A percentile compares a stretch with the other conserved stretches of the same genome.
These are phyloP conservation scores for Yamadazyma dushanensis DNA, from an alignment of 1,139 yeast species.

Conservation along the genomic window DNA sequence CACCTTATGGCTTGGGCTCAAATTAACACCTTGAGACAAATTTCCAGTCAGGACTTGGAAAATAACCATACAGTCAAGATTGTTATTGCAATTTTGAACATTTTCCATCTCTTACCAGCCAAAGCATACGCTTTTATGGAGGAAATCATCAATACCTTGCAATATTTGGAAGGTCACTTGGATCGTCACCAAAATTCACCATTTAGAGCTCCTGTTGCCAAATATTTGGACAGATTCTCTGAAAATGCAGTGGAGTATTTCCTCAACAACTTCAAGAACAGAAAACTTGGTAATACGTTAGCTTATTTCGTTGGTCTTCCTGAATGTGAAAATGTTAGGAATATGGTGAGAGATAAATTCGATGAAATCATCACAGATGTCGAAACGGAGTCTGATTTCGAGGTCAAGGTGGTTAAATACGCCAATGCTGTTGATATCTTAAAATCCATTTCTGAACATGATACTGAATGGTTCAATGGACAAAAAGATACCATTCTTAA, in stretches of 20 bases:
- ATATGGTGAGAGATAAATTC: constrained; percentile 54
- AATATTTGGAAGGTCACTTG: constrained; percentile 76
- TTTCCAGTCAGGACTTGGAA: constrained; percentile 72
- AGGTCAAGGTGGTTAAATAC: constrained; percentile 59
- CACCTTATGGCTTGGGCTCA: constrained; percentile 98
- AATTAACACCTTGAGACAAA: constrained; percentile 67
- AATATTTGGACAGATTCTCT: constrained; percentile 81
- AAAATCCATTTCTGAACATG: constrained; percentile 51
- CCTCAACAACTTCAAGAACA: constrained; percentile 61
- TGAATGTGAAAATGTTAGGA: constrained; percentile 59
- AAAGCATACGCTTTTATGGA: constrained; percentile 92
- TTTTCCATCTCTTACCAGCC: constrained; percentile 88
- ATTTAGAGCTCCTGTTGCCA: constrained; percentile 87
- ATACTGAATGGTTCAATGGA: constrained; percentile 59
- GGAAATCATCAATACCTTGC: constrained; percentile 74
- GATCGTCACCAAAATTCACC: constrained; percentile 89
- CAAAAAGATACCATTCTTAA: constrained; percentile 53
- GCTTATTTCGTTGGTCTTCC: constrained; percentile 62
- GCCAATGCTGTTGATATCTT: constrained; percentile 73
- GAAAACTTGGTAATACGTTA: constrained; percentile 67
- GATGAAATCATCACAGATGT: constrained; percentile 36
- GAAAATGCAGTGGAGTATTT: constrained; percentile 74
- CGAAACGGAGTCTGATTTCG: constrained; percentile 49
- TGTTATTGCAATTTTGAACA: constrained; percentile 86
- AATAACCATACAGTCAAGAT: constrained; percentile 82